Base-by-base conservation (phyloP, 2,329 filamentous ascomycete species). In the Teratosphaeria destructans region DNA sequence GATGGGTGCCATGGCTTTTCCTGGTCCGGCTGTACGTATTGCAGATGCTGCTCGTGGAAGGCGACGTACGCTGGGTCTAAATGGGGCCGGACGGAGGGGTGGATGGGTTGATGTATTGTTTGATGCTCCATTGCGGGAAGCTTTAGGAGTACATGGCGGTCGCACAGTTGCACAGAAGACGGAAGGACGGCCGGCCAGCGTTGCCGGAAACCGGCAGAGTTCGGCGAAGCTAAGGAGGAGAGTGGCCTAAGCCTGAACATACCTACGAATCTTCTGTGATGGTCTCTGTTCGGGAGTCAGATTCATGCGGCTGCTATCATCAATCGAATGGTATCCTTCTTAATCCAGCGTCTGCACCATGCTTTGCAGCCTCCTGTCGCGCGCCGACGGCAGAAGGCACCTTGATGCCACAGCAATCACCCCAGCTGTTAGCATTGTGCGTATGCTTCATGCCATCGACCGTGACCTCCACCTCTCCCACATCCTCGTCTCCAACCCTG, bases 321-420 rank as follows among this genome's bases (percentile, higher is more conserved):
- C 54, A 99, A 73, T 89, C 91, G 74, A 95, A 95, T 0, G 90
- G 90, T 67, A 95, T 86, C 66, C 89, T 82, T 64, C 90, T 82
- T 66, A 95, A 72, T 16, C 78, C 76, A 61, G 84, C 80, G 16
- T 81, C 85, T 34, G 81, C 82, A 66, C 79, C 80, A 58, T 80
- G 81, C 78, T 95, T 97, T 78, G 83, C 87, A 81, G 88, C 87
- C 76, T 96, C 93, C 66, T 91, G 87, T 14, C 90, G 90, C 0
- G 94, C 95, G 32, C 92, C 95, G 60, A 97, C 82, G 57, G 90
- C 93, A 71, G 92, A 96, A 0, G 94, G 95, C 16, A 99, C 94
- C 68, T 95, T 93, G 74, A 99, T 99, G 29, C 94, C 94, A 72
- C 94, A 99, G 74, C 94, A 99, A 73, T 99, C 94, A 5, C 93